A percentile compares a stretch with the other conserved stretches of the same genome.
phyloP scores from a whole-genome alignment of 2,329 filamentous ascomycete genomes.

The Colletotrichum abscissum region DNA sequence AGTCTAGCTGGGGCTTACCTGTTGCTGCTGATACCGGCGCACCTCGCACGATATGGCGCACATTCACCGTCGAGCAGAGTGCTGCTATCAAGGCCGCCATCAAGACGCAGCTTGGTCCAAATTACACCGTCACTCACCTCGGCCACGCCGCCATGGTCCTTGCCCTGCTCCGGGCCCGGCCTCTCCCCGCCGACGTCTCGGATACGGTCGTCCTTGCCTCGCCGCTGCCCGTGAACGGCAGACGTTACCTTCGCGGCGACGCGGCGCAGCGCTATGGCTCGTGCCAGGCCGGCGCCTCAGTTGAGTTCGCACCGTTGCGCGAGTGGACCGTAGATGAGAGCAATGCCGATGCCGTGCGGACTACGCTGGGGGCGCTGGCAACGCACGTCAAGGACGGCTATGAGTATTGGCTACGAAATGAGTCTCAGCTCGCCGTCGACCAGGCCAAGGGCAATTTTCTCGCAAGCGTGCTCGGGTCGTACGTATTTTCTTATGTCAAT shows the following conservation, averaged over 20 bases:
- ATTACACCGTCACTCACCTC: constrained; percentile 7
- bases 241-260: neutral
- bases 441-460: neutral
- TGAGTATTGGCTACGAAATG: neutral
- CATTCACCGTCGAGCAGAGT: neutral
- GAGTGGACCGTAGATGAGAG: neutral
- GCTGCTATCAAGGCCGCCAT: neutral
- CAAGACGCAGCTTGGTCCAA: neutral
- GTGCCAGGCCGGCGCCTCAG: neutral
- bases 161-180: neutral
- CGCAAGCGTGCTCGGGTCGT: neutral
- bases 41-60: neutral
- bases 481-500: neutral
- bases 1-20: neutral
- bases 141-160: constrained; percentile 5
- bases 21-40: neutral
- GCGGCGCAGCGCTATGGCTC: neutral
- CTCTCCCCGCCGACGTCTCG: neutral
- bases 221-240: neutral
- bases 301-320: neutral
- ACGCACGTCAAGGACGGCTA: neutral
- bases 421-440: neutral
- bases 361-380: neutral
- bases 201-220: neutral
- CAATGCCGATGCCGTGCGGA: neutral